phyloP scores from a whole-genome alignment of 2,329 filamentous ascomycete genomes.

The Albifimbria verrucaria region DNA sequence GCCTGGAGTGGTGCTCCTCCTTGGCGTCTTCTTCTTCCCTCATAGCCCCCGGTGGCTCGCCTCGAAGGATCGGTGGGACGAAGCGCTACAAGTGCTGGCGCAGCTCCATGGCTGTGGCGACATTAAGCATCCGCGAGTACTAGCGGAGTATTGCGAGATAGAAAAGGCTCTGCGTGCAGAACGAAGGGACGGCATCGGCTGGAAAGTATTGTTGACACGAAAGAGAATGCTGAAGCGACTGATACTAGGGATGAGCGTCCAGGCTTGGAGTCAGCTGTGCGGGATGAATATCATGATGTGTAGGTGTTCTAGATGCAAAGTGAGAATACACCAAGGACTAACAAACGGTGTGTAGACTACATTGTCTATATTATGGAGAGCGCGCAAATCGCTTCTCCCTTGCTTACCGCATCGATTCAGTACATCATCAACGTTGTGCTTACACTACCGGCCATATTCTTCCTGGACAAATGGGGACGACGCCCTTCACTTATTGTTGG shows the following conservation, averaged over 20 bases:
- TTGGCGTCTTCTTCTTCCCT: constrained; percentile 58
- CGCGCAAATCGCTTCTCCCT: constrained; percentile 51
- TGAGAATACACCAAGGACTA: neutral
- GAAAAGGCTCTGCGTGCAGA: constrained; percentile 53
- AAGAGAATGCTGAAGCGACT: constrained; percentile 54
- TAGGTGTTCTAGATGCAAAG: constrained; percentile 10
- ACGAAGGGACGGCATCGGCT: constrained; percentile 46
- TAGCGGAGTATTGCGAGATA: constrained; percentile 62
- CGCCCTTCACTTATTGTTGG: constrained; percentile 54
- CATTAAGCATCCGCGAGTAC: constrained; percentile 53
- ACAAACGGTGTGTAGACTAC: constrained; percentile 35
- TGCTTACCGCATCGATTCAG: constrained; percentile 59
- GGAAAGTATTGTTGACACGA: constrained; percentile 45
- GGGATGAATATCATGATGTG: constrained; percentile 60
- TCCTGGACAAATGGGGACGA: constrained; percentile 57
- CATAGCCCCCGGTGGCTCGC: constrained; percentile 70
- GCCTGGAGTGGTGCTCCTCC: constrained; percentile 49
- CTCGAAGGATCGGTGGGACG: constrained; percentile 63
- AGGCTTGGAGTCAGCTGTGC: constrained; percentile 58
- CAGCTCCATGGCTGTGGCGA: constrained; percentile 57
- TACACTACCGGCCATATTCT: constrained; percentile 58
- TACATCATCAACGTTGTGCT: constrained; percentile 62
- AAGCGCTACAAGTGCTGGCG: constrained; percentile 57
- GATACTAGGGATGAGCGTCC: constrained; percentile 53
- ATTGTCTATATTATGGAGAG: constrained; percentile 60